Percentiles rank a stretch among this genome's conserved stretches.
Evolutionary conservation across 164 flowering plant genomes (phyloP).

Genomic region (Aristolochia fimbriata): DNA sequence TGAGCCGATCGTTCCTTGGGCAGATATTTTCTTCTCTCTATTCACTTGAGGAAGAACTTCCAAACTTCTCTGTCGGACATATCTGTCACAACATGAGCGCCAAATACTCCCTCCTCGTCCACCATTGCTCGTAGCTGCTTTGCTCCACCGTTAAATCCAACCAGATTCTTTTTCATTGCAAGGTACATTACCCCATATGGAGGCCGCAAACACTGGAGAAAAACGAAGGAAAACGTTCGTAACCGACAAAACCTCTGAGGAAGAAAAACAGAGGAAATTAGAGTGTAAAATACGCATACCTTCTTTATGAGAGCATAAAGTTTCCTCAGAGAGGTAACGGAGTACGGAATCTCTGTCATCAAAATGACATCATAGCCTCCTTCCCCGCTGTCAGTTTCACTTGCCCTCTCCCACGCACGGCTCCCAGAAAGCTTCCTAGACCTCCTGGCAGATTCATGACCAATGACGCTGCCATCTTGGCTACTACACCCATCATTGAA

Average conservation of each 20-base stretch:
- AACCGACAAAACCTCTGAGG: background rate
- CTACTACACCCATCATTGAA: slow-evolving; percentile 80
- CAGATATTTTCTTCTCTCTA: background rate
- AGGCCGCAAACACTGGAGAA: slow-evolving; percentile 69
- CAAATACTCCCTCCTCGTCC: slow-evolving; percentile 76
- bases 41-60: slow-evolving; percentile 75
- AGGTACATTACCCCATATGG: slow-evolving; percentile 82
- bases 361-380: slow-evolving; percentile 85
- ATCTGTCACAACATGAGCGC: slow-evolving; percentile 63
- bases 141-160: slow-evolving; percentile 51
- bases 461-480: slow-evolving; percentile 73
- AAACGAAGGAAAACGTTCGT: background rate
- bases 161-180: slow-evolving; percentile 61
- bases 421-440: slow-evolving; percentile 90
- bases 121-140: slow-evolving; percentile 51
- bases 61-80: slow-evolving; percentile 63
- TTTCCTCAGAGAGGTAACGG: slow-evolving; percentile 58
- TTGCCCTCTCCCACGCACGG: slow-evolving; percentile 88
- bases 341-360: slow-evolving; percentile 75
- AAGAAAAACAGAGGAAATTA: background rate
- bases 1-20: background rate
- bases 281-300: slow-evolving; percentile 29
- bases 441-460: slow-evolving; percentile 55
- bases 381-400: slow-evolving; percentile 54
- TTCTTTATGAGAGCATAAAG: slow-evolving; percentile 66